Evolutionary conservation across 148 eudicot species (phyloP), one percentile per base, ranked within the genome.

Genomic region (Agrostemma githago): DNA sequence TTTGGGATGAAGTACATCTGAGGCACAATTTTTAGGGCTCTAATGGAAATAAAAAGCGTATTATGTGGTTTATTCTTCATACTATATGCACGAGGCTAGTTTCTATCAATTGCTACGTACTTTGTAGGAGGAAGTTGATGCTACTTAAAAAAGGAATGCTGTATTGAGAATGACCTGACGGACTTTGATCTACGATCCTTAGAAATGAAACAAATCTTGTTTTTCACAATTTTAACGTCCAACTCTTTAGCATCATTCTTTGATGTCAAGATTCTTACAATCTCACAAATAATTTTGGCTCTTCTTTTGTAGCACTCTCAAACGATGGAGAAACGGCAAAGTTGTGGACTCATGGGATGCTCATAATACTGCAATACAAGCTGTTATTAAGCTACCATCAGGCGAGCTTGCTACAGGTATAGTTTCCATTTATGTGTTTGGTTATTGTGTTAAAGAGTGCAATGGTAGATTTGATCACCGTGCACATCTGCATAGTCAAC

Each of bases 351-450:
- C 85, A 53, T 84, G 86, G 93, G 89, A 95, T 80, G 94, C 89
- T 77, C 99, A 95, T 83, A 86, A 77, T 53, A 76, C 94, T 73
- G 86, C 96, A 61, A 85, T 95, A 48, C 99, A 95, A 79, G 92
- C 93, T 60, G 84, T 95, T 77, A 78, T 88, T 64, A 90, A 79
- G 76, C 83, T 95, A 53, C 86, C 94, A 10, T 87, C 99, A 40
- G 99, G 97, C 43, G 97, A 92, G 83, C 86, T 95, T 83, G 88
- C 86, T 53, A 92, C 99, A 85, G 97, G 99, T 89, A 70, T 17
- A 2, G 15, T 42, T 10, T 40, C 16, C 66, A 20, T 56, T 17
- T 66, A 48, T 19, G 15, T 14, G 48, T 10, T 16, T 12, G 19
- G 39, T 74, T 43, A 42, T 34, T 43, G 41, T 76, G 16, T 67